phyloP scores from a whole-genome alignment of 148 eudicot genomes.

The Agrostemma githago region DNA sequence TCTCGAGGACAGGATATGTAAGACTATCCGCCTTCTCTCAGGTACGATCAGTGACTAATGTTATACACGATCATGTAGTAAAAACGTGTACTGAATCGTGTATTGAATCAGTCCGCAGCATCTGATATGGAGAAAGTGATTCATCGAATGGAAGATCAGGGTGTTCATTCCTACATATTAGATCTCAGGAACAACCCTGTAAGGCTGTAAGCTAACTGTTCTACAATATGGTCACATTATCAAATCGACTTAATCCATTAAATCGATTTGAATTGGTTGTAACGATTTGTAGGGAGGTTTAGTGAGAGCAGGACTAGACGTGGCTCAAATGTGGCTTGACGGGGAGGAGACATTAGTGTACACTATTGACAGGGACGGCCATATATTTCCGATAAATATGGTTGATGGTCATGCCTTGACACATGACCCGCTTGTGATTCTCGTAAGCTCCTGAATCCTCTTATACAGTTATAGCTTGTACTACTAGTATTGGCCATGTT shows the following conservation, averaged over 20 bases:
- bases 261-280: background rate
- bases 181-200: constrained; percentile 93
- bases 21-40: constrained; percentile 80
- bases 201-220: constrained; percentile 10
- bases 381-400: constrained; percentile 81
- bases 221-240: background rate
- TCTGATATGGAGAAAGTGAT: constrained; percentile 81
- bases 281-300: constrained; percentile 63
- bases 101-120: constrained; percentile 62
- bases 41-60: constrained; percentile 32
- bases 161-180: constrained; percentile 78
- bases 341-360: constrained; percentile 93
- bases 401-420: constrained; percentile 84
- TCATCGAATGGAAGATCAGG: constrained; percentile 77
- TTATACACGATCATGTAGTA: background rate
- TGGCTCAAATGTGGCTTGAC: constrained; percentile 95
- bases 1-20: constrained; percentile 74
- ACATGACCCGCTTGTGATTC: constrained; percentile 87
- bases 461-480: no score
- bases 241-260: no score
- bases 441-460: constrained; percentile 48
- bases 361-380: constrained; percentile 78
- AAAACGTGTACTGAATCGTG: background rate
- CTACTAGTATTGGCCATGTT: no score
- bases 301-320: constrained; percentile 91